These are phyloP conservation scores for Coemansia sp. DNA, from an alignment of 192 early-diverging fungal genomes.

Conservation along the genomic window DNA sequence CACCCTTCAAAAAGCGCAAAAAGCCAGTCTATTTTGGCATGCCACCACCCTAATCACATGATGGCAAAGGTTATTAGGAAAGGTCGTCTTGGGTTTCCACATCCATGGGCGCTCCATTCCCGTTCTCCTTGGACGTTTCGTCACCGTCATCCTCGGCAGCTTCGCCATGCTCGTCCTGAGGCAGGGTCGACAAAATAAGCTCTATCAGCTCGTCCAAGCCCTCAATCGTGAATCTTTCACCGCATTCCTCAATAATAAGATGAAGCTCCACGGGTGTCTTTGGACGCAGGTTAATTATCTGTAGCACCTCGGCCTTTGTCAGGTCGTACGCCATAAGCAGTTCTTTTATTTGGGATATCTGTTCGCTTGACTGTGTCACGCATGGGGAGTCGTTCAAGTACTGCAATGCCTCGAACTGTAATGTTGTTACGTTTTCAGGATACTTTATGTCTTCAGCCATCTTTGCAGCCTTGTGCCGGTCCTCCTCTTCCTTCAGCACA, in stretches of 20 bases:
- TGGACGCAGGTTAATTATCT: slow-evolving; percentile 73
- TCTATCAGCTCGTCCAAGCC: slow-evolving; percentile 57
- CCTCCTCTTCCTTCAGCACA: slow-evolving; percentile 60
- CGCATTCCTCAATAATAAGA: slow-evolving; percentile 73
- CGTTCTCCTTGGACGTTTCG: slow-evolving; percentile 4
- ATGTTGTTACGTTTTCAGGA: slow-evolving; percentile 63
- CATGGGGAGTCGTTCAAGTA: slow-evolving; percentile 63
- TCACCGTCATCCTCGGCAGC: slow-evolving; percentile 11
- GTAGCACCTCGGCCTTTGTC: slow-evolving; percentile 73
- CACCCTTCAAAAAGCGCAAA: no score
- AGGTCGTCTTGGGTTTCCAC: slow-evolving; percentile 14
- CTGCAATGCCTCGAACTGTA: slow-evolving; percentile 61
- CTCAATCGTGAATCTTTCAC: slow-evolving; percentile 61
- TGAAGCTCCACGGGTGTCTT: slow-evolving; percentile 64
- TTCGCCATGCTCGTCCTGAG: slow-evolving; percentile 25
- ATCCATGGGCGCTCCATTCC: slow-evolving; percentile 11
- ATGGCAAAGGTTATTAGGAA: no score
- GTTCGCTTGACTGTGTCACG: slow-evolving; percentile 58
- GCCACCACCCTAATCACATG: no score
- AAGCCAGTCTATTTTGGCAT: no score
- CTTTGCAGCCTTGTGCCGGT: slow-evolving; percentile 36
- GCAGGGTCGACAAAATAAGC: slow-evolving; percentile 54
- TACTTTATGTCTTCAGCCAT: slow-evolving; percentile 43
- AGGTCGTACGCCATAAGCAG: slow-evolving; percentile 54
- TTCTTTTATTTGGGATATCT: slow-evolving; percentile 54